A percentile compares a stretch with the other conserved stretches of the same genome.
phyloP scores from a whole-genome alignment of 1,284 basidiomycete species.

The Ceratorhiza oryzae-sativae region DNA sequence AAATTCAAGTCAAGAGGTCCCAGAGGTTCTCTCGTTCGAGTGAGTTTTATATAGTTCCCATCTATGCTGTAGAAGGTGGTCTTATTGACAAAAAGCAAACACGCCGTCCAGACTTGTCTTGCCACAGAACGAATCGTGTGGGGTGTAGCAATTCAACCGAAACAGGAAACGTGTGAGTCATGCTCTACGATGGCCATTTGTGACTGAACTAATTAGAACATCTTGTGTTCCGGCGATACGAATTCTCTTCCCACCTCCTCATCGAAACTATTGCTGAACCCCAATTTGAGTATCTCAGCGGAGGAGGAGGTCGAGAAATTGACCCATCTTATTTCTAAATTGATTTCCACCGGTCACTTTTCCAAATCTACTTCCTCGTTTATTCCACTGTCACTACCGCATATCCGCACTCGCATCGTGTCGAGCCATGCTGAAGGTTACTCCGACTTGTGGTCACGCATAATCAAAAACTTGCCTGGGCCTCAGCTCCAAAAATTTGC shows the following conservation, averaged over 20 bases:
- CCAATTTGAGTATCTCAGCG: constrained; percentile 50
- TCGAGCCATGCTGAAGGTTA: constrained; percentile 58
- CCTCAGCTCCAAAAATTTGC: constrained; percentile 63
- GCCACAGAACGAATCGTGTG: constrained; percentile 18
- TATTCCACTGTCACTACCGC: constrained; percentile 73
- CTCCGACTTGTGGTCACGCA: constrained; percentile 61
- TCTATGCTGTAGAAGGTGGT: constrained; percentile 53
- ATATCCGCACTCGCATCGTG: constrained; percentile 44
- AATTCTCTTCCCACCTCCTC: too few relatives aligned
- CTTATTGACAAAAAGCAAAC: constrained; percentile 50
- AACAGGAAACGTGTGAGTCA: neutral
- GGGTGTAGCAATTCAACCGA: neutral
- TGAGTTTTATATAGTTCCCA: constrained; percentile 51
- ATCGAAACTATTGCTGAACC: neutral
- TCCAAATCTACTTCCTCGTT: constrained; percentile 57
- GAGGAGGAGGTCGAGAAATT: constrained; percentile 50
- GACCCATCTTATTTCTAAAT: constrained; percentile 52
- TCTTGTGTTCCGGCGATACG: too few relatives aligned
- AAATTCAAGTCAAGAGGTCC: constrained; percentile 49
- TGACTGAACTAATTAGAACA: too few relatives aligned
- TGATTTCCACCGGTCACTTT: constrained; percentile 70
- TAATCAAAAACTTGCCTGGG: constrained; percentile 61
- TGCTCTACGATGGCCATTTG: neutral
- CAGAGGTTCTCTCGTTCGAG: constrained; percentile 47
- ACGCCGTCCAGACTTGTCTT: constrained; percentile 44